A percentile compares a stretch with the other conserved stretches of the same genome.
Conservation (phyloP, 2,329 filamentous ascomycete genomes). For the Domatiomyces globalis region DNA sequence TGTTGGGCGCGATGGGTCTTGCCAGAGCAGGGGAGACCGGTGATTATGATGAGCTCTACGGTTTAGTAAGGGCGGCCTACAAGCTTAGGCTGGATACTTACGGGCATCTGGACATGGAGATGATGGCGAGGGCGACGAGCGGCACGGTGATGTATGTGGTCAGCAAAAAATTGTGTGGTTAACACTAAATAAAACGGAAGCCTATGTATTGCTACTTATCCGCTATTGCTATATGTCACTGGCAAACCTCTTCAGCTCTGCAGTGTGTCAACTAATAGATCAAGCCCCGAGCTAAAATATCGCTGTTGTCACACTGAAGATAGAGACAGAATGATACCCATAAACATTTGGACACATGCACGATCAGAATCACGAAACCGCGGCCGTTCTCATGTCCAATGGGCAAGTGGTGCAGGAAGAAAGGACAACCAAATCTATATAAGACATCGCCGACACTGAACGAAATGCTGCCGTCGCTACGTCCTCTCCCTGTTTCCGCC, state of each 20-base stretch:
- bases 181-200: background rate
- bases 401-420: background rate
- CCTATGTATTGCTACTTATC: background rate
- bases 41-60: conserved; percentile 44
- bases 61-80: conserved; percentile 1
- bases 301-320: background rate
- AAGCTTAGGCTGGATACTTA: background rate
- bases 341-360: background rate
- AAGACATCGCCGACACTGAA: background rate
- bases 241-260: background rate
- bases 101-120: background rate
- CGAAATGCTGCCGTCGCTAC: background rate
- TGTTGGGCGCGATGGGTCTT: conserved; percentile 48
- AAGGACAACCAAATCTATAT: background rate
- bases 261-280: too few species aligned
- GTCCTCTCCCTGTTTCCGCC: background rate
- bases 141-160: background rate
- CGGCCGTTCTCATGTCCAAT: background rate
- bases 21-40: conserved; percentile 49
- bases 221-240: background rate
- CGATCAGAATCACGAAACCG: background rate
- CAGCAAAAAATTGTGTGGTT: background rate
- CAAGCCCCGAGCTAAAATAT: background rate
- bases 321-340: background rate
- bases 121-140: background rate